Conservation (phyloP, 2,329 filamentous ascomycete genomes). For the Incumbomyces delicatus region DNA sequence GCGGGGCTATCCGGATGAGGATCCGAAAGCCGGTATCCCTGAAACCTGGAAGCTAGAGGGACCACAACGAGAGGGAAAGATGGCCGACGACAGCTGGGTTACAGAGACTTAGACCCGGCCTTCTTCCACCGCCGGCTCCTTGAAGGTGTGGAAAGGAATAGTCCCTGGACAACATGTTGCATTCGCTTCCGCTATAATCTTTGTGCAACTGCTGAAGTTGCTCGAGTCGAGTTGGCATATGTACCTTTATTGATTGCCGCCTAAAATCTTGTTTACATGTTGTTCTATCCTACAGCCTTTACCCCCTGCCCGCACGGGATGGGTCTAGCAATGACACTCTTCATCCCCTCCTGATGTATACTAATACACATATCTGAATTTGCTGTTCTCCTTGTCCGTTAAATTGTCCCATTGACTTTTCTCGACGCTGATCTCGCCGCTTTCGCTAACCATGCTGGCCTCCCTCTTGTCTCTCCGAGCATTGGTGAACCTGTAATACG, state of each 20-base stretch:
- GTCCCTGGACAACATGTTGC: too few relatives aligned
- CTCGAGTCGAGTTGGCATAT: too few relatives aligned
- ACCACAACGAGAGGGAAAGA: slow-evolving; percentile 45
- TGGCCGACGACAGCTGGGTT: slow-evolving; percentile 49
- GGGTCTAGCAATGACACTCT: too few relatives aligned
- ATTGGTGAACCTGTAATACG: slow-evolving; percentile 27
- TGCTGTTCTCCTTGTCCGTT: slow-evolving; percentile 25
- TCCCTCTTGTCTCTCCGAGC: slow-evolving; percentile 15
- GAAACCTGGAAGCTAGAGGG: slow-evolving; percentile 67
- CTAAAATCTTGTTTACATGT: too few relatives aligned
- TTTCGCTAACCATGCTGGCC: neutral
- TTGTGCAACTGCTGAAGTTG: too few relatives aligned
- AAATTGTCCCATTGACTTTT: slow-evolving; percentile 15
- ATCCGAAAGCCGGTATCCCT: slow-evolving; percentile 63
- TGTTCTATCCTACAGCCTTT: too few relatives aligned
- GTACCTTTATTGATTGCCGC: too few relatives aligned
- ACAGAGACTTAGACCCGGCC: slow-evolving; percentile 46
- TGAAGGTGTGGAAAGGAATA: too few relatives aligned
- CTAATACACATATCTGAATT: slow-evolving; percentile 20
- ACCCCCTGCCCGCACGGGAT: too few relatives aligned
- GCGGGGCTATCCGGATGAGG: slow-evolving; percentile 68
- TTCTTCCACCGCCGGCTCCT: too few relatives aligned
- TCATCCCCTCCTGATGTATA: too few relatives aligned
- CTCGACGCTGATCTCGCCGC: slow-evolving; percentile 1
- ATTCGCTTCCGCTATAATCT: too few relatives aligned